phyloP scores from a whole-genome alignment of 805 yeast species.

The Sugiyamaella valdiviana region DNA sequence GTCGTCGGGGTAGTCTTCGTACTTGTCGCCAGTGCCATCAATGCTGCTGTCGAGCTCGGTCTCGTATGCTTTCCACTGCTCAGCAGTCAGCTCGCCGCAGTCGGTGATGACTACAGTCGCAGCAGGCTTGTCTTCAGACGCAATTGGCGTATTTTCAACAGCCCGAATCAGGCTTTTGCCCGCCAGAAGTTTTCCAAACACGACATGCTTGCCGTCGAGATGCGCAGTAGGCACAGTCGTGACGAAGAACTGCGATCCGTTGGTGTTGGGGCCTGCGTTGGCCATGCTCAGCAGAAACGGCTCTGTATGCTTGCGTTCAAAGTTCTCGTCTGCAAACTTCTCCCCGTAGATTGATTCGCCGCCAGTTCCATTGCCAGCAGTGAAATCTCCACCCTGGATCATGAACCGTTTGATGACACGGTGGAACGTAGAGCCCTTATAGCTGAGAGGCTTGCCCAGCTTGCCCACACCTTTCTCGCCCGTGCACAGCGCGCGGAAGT shows the following conservation, averaged over 20 bases:
- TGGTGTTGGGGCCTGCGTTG: conserved; percentile 91
- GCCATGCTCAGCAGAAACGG: conserved; percentile 96
- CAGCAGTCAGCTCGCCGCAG: conserved; percentile 70
- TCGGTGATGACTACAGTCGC: conserved; percentile 64
- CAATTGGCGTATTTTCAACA: conserved; percentile 67
- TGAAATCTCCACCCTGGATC: conserved; percentile 95
- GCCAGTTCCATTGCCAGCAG: conserved; percentile 66
- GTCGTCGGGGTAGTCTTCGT: conserved; percentile 69
- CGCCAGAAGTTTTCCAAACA: conserved; percentile 79
- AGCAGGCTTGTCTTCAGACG: conserved; percentile 61
- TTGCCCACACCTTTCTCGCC: conserved; percentile 72
- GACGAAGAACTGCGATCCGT: conserved; percentile 92
- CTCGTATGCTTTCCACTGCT: conserved; percentile 32
- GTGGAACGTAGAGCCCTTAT: conserved; percentile 87
- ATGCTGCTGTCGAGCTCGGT: conserved; percentile 46
- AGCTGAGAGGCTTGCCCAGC: conserved; percentile 60
- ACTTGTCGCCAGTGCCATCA: conserved; percentile 82
- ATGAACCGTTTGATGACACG: conserved; percentile 79
- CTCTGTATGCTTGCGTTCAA: conserved; percentile 63
- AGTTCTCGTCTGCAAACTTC: conserved; percentile 87
- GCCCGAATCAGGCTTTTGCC: conserved; percentile 78
- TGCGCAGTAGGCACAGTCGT: conserved; percentile 93
- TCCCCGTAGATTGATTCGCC: conserved; percentile 82
- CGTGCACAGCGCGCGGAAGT: conserved; percentile 81
- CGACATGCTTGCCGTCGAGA: conserved; percentile 92